Conservation (phyloP, 371 early-diverging fungal genomes). For the Rhizopus microsporus region DNA sequence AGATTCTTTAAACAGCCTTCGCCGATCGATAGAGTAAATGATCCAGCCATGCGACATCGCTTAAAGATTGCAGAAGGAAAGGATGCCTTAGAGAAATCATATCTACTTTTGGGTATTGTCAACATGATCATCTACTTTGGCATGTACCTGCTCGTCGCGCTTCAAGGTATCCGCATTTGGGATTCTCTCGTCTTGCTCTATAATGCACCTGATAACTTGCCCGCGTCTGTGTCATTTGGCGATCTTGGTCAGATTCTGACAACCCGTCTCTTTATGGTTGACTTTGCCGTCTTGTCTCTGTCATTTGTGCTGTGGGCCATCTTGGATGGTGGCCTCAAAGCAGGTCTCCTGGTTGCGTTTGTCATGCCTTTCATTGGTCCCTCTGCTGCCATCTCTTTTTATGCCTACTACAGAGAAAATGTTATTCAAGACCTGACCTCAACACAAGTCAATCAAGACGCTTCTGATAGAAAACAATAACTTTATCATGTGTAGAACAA, state of each 20-base stretch:
- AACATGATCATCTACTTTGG: slow-evolving; percentile 22
- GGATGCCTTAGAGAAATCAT: slow-evolving; percentile 21
- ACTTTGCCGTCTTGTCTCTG: slow-evolving; percentile 6
- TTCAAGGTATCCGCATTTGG: slow-evolving; percentile 19
- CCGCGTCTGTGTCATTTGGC: slow-evolving; percentile 15
- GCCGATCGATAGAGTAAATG: slow-evolving; percentile 1
- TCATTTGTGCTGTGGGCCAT: slow-evolving; percentile 21
- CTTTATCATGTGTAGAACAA: not conserved
- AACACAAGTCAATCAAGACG: not conserved
- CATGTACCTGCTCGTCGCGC: slow-evolving; percentile 1
- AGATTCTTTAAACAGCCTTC: slow-evolving; percentile 11
- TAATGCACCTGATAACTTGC: slow-evolving; percentile 19
- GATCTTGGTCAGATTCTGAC: slow-evolving; percentile 15
- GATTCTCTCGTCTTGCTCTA: slow-evolving; percentile 22
- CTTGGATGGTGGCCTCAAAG: slow-evolving; percentile 14
- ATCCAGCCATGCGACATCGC: slow-evolving; percentile 2
- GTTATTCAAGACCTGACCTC: slow-evolving; percentile 2
- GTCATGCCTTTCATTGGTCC: slow-evolving; percentile 21
- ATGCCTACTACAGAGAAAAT: slow-evolving; percentile 26
- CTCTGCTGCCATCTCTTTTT: slow-evolving; percentile 21
- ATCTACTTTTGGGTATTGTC: slow-evolving; percentile 19
- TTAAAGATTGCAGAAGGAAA: slow-evolving; percentile 19
- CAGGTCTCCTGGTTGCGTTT: not conserved
- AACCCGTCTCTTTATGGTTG: slow-evolving; percentile 19
- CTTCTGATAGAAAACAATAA: slow-evolving; percentile 1